These are phyloP conservation scores for Naganishia kalamii DNA, from an alignment of 768 basidiomycete genomes.

Conservation along the genomic window DNA sequence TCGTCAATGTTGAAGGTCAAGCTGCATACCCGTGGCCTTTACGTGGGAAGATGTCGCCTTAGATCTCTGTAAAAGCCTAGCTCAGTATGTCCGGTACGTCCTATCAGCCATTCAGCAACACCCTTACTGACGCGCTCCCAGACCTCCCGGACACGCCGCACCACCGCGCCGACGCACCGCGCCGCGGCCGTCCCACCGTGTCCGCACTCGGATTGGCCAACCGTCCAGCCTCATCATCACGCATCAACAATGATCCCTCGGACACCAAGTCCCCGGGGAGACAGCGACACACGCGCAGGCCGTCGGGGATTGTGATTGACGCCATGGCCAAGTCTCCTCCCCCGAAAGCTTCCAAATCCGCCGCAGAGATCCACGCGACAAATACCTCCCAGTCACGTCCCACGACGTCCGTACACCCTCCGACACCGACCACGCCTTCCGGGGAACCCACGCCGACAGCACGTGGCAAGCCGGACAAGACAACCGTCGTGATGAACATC, in stretches of 20 bases:
- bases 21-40: no score
- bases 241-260: background rate
- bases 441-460: background rate
- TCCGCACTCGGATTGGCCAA: no score
- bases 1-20: no score
- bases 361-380: background rate
- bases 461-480: background rate
- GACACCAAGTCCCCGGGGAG: background rate
- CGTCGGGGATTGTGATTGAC: constrained; percentile 2
- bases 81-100: no score
- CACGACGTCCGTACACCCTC: background rate
- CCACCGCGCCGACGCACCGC: no score
- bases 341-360: background rate
- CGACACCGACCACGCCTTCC: background rate
- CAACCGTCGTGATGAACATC: constrained; percentile 21
- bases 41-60: no score
- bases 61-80: no score
- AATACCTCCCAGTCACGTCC: background rate
- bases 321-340: constrained; percentile 7
- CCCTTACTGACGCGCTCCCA: no score
- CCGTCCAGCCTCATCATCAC: no score
- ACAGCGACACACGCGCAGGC: background rate
- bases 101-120: no score
- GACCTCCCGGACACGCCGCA: no score
- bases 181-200: no score